Conservation (phyloP, 2,329 filamentous ascomycete species). For the Sporothrix luriei region DNA sequence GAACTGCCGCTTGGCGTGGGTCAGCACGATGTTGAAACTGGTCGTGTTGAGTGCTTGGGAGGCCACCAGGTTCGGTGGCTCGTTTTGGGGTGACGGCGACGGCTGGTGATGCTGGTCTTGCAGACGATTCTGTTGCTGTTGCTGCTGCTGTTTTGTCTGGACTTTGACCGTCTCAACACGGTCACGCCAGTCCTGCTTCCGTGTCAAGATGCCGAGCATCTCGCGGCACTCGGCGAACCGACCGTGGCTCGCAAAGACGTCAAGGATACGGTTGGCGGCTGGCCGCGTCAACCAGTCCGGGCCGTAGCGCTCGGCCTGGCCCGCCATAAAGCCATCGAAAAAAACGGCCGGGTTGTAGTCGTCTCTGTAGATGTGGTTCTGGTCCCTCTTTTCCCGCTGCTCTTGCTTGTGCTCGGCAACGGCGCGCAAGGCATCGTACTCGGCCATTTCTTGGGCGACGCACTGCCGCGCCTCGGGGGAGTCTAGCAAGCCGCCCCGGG, state of each 20-base stretch:
- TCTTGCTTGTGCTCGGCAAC: constrained; percentile 7
- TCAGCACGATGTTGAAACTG: constrained; percentile 45
- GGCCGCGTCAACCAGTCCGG: constrained; percentile 48
- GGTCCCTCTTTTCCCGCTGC: not conserved
- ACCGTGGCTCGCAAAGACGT: constrained; percentile 49
- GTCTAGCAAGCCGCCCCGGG: constrained; percentile 47
- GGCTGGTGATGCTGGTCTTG: not conserved
- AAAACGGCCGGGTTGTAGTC: constrained; percentile 40
- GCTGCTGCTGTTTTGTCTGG: not conserved
- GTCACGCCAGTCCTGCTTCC: not conserved
- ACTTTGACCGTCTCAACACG: not conserved
- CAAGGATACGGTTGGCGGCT: constrained; percentile 47
- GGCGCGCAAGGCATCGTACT: constrained; percentile 49
- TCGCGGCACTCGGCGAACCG: constrained; percentile 39
- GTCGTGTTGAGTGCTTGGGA: constrained; percentile 38
- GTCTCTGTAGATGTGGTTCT: not conserved
- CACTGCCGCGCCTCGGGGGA: constrained; percentile 44
- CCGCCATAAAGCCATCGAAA: constrained; percentile 45
- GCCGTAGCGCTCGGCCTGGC: constrained; percentile 51
- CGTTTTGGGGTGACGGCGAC: not conserved
- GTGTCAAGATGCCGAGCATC: constrained; percentile 43
- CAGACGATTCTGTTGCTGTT: not conserved
- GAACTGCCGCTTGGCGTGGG: constrained; percentile 39
- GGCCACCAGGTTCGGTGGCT: constrained; percentile 31
- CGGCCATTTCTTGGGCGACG: constrained; percentile 50